Percentiles rank a stretch among this genome's conserved stretches.
Conservation (phyloP, 2,329 filamentous ascomycete genomes). For the Fusarium devonianum region DNA sequence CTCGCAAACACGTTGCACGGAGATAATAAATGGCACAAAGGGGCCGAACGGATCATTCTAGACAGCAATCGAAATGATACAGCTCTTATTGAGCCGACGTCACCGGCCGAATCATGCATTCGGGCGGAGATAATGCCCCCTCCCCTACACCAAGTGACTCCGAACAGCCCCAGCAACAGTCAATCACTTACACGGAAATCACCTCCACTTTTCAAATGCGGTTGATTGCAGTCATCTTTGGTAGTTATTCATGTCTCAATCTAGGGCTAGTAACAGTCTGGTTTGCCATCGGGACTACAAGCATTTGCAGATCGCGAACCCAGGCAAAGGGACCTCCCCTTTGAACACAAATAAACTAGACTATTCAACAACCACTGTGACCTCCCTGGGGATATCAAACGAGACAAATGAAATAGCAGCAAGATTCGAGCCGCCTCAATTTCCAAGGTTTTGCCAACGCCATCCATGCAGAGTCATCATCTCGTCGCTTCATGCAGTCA, state of each 20-base stretch:
- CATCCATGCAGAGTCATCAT: conserved; percentile 14
- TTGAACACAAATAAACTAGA: conserved; percentile 3
- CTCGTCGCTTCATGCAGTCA: conserved; percentile 34
- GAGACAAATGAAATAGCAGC: conserved; percentile 26
- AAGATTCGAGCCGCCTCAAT: conserved; percentile 27
- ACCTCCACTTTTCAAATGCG: not conserved
- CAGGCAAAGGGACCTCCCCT: conserved; percentile 12
- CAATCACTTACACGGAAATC: not conserved
- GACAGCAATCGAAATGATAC: not conserved
- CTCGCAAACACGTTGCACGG: conserved; percentile 7
- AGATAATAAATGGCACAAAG: not conserved
- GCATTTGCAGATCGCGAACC: conserved; percentile 12
- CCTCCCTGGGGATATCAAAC: conserved; percentile 14
- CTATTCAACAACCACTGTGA: conserved; percentile 9
- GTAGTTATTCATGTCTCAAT: conserved; percentile 30
- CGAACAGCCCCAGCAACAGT: conserved; percentile 1
- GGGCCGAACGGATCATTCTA: not conserved
- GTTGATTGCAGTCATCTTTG: conserved; percentile 16
- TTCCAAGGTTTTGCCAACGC: conserved; percentile 30
- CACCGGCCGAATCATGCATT: not conserved
- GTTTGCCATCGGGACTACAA: conserved; percentile 35
- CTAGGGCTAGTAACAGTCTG: conserved; percentile 32
- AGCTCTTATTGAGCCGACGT: not conserved
- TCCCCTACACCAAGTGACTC: conserved; percentile 6
- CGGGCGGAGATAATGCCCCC: conserved; percentile 1